Percentiles rank a stretch among this genome's conserved stretches.
These are phyloP conservation scores for Neonectria ditissima DNA, from an alignment of 2,329 filamentous ascomycete species.

Conservation along the genomic window DNA sequence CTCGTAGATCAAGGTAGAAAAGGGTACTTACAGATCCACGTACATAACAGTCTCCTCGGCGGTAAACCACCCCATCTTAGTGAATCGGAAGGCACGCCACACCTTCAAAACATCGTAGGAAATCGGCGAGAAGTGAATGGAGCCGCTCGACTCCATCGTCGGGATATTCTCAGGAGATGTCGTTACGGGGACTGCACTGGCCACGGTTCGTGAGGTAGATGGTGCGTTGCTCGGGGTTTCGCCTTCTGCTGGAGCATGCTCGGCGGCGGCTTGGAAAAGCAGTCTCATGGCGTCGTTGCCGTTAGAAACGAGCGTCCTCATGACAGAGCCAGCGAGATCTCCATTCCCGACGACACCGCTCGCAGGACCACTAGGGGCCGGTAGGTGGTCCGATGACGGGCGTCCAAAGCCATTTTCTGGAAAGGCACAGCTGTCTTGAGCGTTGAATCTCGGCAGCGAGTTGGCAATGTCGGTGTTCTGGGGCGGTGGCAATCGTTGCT, in stretches of 20 bases:
- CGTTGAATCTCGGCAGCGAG: neutral
- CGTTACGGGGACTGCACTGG: neutral
- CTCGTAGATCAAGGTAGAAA: neutral
- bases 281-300: conserved; percentile 65
- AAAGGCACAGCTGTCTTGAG: neutral
- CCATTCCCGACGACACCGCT: neutral
- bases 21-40: conserved; percentile 57
- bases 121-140: conserved; percentile 3
- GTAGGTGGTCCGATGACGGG: too few relatives aligned
- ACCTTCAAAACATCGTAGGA: conserved; percentile 21
- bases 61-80: conserved; percentile 67
- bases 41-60: conserved; percentile 65
- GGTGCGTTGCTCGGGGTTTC: neutral
- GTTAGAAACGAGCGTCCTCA: conserved; percentile 63
- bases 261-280: conserved; percentile 58
- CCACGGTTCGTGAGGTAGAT: neutral
- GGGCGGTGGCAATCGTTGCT: neutral
- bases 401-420: neutral
- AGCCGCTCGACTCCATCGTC: neutral
- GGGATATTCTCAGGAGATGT: neutral
- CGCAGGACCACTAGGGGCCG: neutral
- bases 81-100: conserved; percentile 54
- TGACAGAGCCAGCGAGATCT: conserved; percentile 43
- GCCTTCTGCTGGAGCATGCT: conserved; percentile 18
- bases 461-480: neutral